Evolutionary conservation across 164 flowering plant genomes (phyloP).

Genomic region (Aristolochia contorta): DNA sequence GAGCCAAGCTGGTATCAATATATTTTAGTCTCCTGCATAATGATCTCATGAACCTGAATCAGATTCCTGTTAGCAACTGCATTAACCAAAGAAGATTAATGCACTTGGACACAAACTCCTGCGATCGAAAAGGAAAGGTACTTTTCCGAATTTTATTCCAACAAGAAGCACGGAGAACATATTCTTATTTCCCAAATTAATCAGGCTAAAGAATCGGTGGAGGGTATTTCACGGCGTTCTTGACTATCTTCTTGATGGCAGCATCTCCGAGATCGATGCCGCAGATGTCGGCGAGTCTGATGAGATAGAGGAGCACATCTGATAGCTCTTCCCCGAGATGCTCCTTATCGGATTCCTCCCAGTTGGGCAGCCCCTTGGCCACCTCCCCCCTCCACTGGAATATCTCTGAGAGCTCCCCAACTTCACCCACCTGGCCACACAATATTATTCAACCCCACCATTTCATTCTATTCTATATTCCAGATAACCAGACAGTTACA

Average conservation of each 20-base stretch:
- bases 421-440: conserved; percentile 48
- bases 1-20: no score
- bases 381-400: conserved; percentile 69
- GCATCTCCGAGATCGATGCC: conserved; percentile 52
- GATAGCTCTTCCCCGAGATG: conserved; percentile 60
- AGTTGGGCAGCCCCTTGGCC: conserved; percentile 44
- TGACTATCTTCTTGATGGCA: conserved; percentile 35
- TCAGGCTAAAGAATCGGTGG: conserved; percentile 8
- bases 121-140: background rate
- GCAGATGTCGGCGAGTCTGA: conserved; percentile 51
- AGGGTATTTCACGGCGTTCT: conserved; percentile 42
- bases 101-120: background rate
- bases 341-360: conserved; percentile 50
- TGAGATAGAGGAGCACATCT: conserved; percentile 49
- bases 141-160: background rate
- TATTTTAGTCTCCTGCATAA: no score
- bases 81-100: background rate
- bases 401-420: conserved; percentile 60
- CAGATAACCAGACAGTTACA: no score
- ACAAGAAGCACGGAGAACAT: background rate
- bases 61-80: background rate
- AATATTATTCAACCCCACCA: no score
- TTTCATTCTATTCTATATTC: no score
- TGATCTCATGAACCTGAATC: no score
- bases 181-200: background rate